Percentiles rank a stretch among this genome's conserved stretches.
Conservation (phyloP, 768 basidiomycete genomes). For the Tricholomella constricta region DNA sequence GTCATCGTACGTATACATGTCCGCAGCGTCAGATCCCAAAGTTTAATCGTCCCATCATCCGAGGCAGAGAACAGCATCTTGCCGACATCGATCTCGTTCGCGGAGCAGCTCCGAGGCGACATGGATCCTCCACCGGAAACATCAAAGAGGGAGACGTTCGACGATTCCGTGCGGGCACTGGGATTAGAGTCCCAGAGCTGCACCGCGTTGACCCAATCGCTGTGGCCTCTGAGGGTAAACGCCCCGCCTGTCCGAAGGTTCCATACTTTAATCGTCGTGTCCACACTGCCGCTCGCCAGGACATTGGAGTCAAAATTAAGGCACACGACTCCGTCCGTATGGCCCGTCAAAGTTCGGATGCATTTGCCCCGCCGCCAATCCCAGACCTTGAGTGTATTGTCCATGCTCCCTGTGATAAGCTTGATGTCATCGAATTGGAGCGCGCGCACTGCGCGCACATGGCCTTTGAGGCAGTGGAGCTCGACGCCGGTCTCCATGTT, state of each 20-base stretch:
- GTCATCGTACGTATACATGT: slow-evolving; percentile 82
- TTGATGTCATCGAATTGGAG: slow-evolving; percentile 96
- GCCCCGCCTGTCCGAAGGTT: slow-evolving; percentile 90
- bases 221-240: slow-evolving; percentile 90
- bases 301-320: slow-evolving; percentile 91
- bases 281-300: slow-evolving; percentile 90
- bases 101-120: slow-evolving; percentile 29
- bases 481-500: slow-evolving; percentile 90
- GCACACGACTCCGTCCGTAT: slow-evolving; percentile 89
- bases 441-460: slow-evolving; percentile 88
- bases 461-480: slow-evolving; percentile 83
- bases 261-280: slow-evolving; percentile 94
- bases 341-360: slow-evolving; percentile 85
- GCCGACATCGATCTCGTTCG: slow-evolving; percentile 68
- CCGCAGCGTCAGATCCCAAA: slow-evolving; percentile 88
- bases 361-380: slow-evolving; percentile 91
- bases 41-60: slow-evolving; percentile 89
- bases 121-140: slow-evolving; percentile 23
- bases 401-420: slow-evolving; percentile 96
- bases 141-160: slow-evolving; percentile 38
- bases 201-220: slow-evolving; percentile 96
- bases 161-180: slow-evolving; percentile 28
- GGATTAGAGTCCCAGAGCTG: slow-evolving; percentile 82
- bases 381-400: slow-evolving; percentile 93
- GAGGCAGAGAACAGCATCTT: slow-evolving; percentile 98